Percentiles rank a stretch among this genome's conserved stretches.
Conservation (phyloP, 345 rosid genomes). For the Eucalyptus tenuipes region DNA sequence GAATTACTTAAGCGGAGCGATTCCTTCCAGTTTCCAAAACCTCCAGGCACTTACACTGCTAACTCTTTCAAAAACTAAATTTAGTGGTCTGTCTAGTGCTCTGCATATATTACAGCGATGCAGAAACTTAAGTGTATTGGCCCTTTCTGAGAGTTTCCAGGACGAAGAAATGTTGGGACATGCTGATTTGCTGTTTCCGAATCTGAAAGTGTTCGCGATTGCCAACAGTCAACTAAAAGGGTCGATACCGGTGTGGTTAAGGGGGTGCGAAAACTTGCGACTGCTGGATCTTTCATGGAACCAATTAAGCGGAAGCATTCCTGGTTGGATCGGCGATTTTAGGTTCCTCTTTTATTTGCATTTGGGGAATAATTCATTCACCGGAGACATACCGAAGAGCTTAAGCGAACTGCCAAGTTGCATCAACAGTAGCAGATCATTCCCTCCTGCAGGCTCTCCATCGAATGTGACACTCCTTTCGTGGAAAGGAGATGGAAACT, state of each 20-base stretch:
- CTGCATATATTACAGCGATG: conserved; percentile 4
- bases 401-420: conserved; percentile 3
- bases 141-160: neutral
- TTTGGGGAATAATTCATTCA: conserved; percentile 20
- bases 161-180: neutral
- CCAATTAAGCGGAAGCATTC: neutral
- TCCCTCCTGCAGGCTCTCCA: neutral
- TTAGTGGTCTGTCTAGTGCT: conserved; percentile 1
- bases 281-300: conserved; percentile 4
- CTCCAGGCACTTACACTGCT: conserved; percentile 2
- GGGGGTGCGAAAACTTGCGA: neutral
- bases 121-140: conserved; percentile 1
- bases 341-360: conserved; percentile 6
- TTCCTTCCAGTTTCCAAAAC: conserved; percentile 8
- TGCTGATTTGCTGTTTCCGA: neutral
- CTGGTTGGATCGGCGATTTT: neutral
- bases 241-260: conserved; percentile 4
- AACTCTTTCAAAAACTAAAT: neutral
- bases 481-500: neutral
- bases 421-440: neutral
- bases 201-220: neutral
- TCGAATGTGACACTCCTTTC: neutral
- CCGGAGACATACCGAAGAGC: conserved; percentile 11
- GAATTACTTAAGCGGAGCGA: neutral
- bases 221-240: neutral